These are phyloP conservation scores for Forsythia viridissima DNA, from an alignment of 257 asterid species.

Conservation along the genomic window DNA sequence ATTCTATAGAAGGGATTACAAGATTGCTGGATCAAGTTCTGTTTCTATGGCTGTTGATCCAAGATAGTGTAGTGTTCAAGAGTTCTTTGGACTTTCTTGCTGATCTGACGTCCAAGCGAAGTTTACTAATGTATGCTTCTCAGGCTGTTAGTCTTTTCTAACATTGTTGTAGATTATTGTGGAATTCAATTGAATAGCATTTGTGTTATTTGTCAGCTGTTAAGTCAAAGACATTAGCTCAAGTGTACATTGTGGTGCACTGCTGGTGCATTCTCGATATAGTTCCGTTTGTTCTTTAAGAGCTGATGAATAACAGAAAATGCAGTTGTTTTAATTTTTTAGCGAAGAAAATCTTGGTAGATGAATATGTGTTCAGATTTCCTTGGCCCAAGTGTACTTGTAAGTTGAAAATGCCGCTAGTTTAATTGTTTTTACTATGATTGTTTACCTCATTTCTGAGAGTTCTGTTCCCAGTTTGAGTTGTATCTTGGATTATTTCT, in stretches of 20 bases:
- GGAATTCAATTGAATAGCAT: slow-evolving; percentile 30
- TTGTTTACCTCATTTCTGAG: background rate
- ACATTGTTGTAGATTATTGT: slow-evolving; percentile 30
- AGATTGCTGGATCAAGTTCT: slow-evolving; percentile 23
- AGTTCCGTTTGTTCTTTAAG: slow-evolving; percentile 25
- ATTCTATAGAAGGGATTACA: slow-evolving; percentile 6
- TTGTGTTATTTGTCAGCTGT: slow-evolving; percentile 22
- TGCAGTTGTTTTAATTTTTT: slow-evolving; percentile 13
- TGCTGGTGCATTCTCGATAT: slow-evolving; percentile 27
- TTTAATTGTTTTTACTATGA: background rate
- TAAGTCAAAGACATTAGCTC: slow-evolving; percentile 20
- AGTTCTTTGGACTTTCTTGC: slow-evolving; percentile 17
- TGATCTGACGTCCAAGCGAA: slow-evolving; percentile 27
- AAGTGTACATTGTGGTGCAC: slow-evolving; percentile 29
- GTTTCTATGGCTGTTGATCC: slow-evolving; percentile 30
- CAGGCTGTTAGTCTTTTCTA: slow-evolving; percentile 22
- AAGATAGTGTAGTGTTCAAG: slow-evolving; percentile 10
- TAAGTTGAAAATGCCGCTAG: background rate
- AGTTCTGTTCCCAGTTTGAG: background rate
- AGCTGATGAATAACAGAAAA: slow-evolving; percentile 23
- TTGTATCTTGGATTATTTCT: background rate
- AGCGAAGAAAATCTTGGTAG: background rate
- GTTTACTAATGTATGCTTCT: slow-evolving; percentile 31
- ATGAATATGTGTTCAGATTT: background rate
- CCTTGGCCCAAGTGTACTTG: background rate